Conservation (phyloP, 2,329 filamentous ascomycete species). For the Fusarium odoratissimum region DNA sequence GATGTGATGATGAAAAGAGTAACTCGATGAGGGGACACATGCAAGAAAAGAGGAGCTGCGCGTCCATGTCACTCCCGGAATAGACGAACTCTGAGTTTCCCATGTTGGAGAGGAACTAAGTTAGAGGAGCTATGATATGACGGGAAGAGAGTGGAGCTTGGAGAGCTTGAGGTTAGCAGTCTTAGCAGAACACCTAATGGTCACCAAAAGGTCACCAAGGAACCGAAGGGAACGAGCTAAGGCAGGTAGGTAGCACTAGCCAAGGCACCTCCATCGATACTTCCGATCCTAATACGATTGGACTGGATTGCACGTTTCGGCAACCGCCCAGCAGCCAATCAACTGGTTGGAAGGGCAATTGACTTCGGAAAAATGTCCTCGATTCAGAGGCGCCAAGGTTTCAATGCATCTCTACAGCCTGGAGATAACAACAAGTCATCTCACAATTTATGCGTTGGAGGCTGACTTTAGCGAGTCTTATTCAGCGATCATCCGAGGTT, state of each 20-base stretch:
- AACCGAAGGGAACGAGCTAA: slow-evolving; percentile 1
- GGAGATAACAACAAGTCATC: slow-evolving; percentile 15
- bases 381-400: slow-evolving; percentile 38
- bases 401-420: slow-evolving; percentile 10
- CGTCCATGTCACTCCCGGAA: slow-evolving; percentile 16
- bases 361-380: slow-evolving; percentile 34
- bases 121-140: slow-evolving; percentile 35
- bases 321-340: slow-evolving; percentile 27
- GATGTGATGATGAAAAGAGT: slow-evolving; percentile 12
- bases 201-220: background rate
- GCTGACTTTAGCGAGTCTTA: slow-evolving; percentile 8
- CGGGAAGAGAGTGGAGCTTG: slow-evolving; percentile 21
- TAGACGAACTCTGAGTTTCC: slow-evolving; percentile 35
- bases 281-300: slow-evolving; percentile 36
- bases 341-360: background rate
- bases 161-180: background rate
- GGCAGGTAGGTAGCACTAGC: slow-evolving; percentile 23
- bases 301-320: slow-evolving; percentile 37
- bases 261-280: slow-evolving; percentile 35
- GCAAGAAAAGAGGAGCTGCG: slow-evolving; percentile 10
- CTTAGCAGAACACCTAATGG: background rate
- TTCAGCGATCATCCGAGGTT: slow-evolving; percentile 1
- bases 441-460: slow-evolving; percentile 19
- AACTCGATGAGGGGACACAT: background rate
- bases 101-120: slow-evolving; percentile 10